A percentile compares a stretch with the other conserved stretches of the same genome.
phyloP scores from a whole-genome alignment of 441 rosid genomes.

The Arabidopsis hybrid region DNA sequence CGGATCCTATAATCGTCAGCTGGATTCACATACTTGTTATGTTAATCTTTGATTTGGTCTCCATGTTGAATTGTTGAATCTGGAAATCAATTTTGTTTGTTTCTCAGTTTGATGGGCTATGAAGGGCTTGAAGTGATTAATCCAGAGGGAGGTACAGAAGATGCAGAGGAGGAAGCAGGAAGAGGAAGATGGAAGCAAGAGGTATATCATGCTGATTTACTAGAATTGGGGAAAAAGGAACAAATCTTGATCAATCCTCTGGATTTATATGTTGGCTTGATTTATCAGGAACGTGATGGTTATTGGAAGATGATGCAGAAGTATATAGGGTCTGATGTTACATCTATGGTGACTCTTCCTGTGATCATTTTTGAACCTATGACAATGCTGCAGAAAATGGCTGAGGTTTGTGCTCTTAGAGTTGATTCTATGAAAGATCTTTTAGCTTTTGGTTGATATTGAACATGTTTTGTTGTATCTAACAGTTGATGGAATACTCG shows the following conservation, averaged over 20 bases:
- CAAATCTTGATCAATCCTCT: neutral
- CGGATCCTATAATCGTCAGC: neutral
- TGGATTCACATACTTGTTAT: neutral
- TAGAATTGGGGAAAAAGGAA: neutral
- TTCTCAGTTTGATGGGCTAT: slow-evolving; percentile 71
- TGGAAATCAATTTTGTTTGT: neutral
- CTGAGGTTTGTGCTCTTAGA: slow-evolving; percentile 68
- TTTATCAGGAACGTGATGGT: slow-evolving; percentile 81
- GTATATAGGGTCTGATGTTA: slow-evolving; percentile 90
- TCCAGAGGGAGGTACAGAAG: slow-evolving; percentile 94
- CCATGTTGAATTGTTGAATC: neutral
- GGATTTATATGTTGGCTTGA: neutral
- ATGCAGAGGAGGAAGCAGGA: slow-evolving; percentile 91
- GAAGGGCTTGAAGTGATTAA: slow-evolving; percentile 92
- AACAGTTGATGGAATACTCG: slow-evolving; percentile 96
- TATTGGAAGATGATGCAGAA: slow-evolving; percentile 99
- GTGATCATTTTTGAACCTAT: slow-evolving; percentile 93
- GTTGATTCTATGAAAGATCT: neutral
- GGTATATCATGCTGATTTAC: slow-evolving; percentile 48
- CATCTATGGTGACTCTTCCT: slow-evolving; percentile 98
- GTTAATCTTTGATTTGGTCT: slow-evolving; percentile 1
- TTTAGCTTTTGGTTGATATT: neutral
- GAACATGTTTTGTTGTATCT: slow-evolving; percentile 35
- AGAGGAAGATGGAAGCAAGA: slow-evolving; percentile 95
- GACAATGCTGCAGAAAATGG: slow-evolving; percentile 95